Conservation (phyloP, 768 basidiomycete genomes). For the Lactarius akahatsu region DNA sequence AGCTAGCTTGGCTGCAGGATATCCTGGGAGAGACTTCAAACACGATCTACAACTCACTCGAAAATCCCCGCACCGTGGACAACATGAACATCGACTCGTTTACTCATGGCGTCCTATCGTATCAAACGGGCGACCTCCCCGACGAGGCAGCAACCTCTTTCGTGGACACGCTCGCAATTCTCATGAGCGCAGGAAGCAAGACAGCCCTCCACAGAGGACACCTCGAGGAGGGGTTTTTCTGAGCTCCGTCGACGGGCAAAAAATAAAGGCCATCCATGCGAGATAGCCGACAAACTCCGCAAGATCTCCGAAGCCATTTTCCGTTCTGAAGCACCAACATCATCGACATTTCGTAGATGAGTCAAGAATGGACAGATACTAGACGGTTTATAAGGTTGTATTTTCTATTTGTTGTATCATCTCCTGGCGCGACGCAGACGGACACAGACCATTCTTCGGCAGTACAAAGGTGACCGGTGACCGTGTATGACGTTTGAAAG, state of each 20-base stretch:
- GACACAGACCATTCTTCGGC: neutral
- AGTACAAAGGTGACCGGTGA: neutral
- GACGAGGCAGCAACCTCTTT: neutral
- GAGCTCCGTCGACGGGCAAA: neutral
- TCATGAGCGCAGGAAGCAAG: neutral
- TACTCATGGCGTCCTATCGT: constrained; percentile 8
- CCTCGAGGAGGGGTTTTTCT: neutral
- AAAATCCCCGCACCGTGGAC: neutral
- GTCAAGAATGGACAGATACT: neutral
- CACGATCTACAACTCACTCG: constrained; percentile 7
- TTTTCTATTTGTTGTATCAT: neutral
- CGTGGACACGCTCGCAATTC: constrained; percentile 11
- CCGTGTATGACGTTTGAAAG: neutral
- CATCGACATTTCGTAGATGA: neutral
- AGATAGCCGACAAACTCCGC: constrained; percentile 19
- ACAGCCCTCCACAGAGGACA: neutral
- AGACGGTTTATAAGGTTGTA: neutral
- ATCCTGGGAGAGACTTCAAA: constrained; percentile 8
- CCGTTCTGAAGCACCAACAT: neutral
- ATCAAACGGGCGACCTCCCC: neutral
- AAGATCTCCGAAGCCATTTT: constrained; percentile 6
- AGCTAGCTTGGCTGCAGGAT: constrained; percentile 15
- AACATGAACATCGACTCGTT: constrained; percentile 14
- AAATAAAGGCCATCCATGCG: constrained; percentile 33
- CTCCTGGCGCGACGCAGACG: neutral